A percentile compares a stretch with the other conserved stretches of the same genome.
These are phyloP conservation scores for Aspergillus glaucus DNA, from an alignment of 2,329 filamentous ascomycete genomes.

Conservation along the genomic window DNA sequence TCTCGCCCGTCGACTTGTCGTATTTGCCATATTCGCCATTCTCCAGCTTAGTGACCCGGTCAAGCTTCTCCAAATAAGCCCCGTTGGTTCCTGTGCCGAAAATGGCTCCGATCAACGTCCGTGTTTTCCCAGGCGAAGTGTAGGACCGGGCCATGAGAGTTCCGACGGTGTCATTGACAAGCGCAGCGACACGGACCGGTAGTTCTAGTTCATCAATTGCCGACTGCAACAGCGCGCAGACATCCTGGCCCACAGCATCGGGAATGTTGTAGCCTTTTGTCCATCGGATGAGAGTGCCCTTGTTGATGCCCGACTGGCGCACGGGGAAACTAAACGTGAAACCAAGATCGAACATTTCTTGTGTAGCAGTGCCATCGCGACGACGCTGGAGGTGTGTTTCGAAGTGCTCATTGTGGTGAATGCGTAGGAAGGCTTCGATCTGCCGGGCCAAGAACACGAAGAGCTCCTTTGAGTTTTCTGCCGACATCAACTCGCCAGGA, in stretches of 20 bases:
- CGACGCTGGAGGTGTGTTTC: constrained; percentile 61
- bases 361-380: constrained; percentile 57
- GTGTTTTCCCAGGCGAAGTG: constrained; percentile 78
- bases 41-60: constrained; percentile 72
- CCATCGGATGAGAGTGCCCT: constrained; percentile 89
- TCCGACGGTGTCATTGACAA: constrained; percentile 96
- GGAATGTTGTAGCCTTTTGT: constrained; percentile 97
- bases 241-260: constrained; percentile 91
- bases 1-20: constrained; percentile 76
- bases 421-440: constrained; percentile 79
- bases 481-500: constrained; percentile 82
- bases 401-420: constrained; percentile 85
- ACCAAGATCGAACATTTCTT: constrained; percentile 85
- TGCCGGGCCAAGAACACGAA: constrained; percentile 91
- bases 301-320: constrained; percentile 89
- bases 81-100: constrained; percentile 98
- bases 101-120: constrained; percentile 87
- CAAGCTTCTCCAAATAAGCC: constrained; percentile 88
- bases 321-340: constrained; percentile 99
- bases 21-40: constrained; percentile 52
- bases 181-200: constrained; percentile 86
- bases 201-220: constrained; percentile 83
- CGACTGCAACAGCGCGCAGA: constrained; percentile 79
- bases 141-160: constrained; percentile 98
- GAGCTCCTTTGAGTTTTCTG: constrained; percentile 76